Evolutionary conservation across 139 green algal genomes (phyloP), one percentile per base, ranked within the genome.

Genomic region (Chlorella sp.): DNA sequence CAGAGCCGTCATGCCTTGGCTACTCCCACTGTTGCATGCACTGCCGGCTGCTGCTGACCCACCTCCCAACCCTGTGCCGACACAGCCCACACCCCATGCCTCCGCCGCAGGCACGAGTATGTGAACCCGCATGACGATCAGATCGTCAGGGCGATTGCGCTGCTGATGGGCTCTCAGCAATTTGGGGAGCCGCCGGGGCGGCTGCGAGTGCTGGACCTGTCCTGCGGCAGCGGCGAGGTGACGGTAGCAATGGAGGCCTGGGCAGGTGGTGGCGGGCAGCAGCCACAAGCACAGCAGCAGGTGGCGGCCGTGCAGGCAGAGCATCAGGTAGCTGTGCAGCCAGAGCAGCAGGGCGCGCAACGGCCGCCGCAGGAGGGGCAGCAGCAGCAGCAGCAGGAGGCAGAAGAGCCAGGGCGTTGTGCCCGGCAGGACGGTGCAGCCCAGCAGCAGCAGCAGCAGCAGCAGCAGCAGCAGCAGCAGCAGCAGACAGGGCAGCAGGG

Each of bases 161-260:
- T 56, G 25, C 39, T 78, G 25, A 78, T 78, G 70, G 32, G 28
- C 1, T 78, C 70, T 1, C 70, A 38, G 39, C 39, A 60, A 41
- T 78, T 78, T 36, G 41, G 70, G 4, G 26, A 60, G 41, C 70
- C 38, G 39, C 70, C 70, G 1, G 41, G 26, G 34, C 68, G 9
- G 39, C 25, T 78, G 26, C 25, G 70, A 7, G 70, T 78, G 26
- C 41, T 78, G 2, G 70, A 78, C 70, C 70, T 78, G 39, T 44
- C 70, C 25, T 78, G 70, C 39, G 70, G 70, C 70, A 78, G 70
- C 70, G 70, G 70, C 70, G 70, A 78, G 13, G 70, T 47, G 23
- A 78, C 70, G 39, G 25, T 78, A 26, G 70, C 70, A 13, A 26
- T 78, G 16, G 39, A 78, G 70, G 70, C 39, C 26, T 78, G 70